Evolutionary conservation across 345 rosid genomes (phyloP), one percentile per base, ranked within the genome.

Genomic region (Alliaria petiolata): DNA sequence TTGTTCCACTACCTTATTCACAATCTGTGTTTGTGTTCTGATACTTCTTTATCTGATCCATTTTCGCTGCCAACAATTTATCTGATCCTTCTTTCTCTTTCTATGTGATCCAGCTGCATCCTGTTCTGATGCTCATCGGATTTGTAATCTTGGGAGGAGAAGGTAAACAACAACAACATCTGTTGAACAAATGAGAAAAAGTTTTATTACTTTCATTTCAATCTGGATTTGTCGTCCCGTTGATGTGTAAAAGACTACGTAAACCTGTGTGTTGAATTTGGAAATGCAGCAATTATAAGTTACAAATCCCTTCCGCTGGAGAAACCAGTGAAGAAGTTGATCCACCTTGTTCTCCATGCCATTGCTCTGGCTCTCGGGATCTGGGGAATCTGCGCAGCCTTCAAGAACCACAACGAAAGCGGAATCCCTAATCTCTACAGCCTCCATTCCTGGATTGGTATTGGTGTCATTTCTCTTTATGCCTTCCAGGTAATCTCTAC

Each of bases 401-500:
- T 95, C 87, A 95, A 87, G 78, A 85, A 68, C 75, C 99, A 95
- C 53, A 95, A 90, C 5, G 98, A 92, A 77, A 88, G 91, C 15
- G 28, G 77, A 16, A 90, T 92, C 54, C 84, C 76, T 69, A 92
- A 92, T 69, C 93, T 95, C 46, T 95, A 95, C 81, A 95, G 99
- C 71, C 74, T 95, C 56, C 98, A 95, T 65, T 92, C 99, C 38
- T 95, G 99, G 99, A 80, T 95, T 50, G 99, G 99, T 7, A 87
- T 95, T 8, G 74, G 73, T 1, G 65, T 87, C 76, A 95, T 95
- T 66, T 78, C 75, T 44, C 95, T 95, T 25, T 95, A 95, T 47
- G 99, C 72, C 60, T 64, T 92, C 64, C 99, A 95, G 97, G 99
- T 92, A 83, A 52, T 25, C n/a, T n/a, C n/a, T 12, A 28, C 12